Percentiles rank a stretch among this genome's conserved stretches.
These are phyloP conservation scores for Globisporangium cederbergense DNA, from an alignment of 352 stramenopile species.

Conservation along the genomic window DNA sequence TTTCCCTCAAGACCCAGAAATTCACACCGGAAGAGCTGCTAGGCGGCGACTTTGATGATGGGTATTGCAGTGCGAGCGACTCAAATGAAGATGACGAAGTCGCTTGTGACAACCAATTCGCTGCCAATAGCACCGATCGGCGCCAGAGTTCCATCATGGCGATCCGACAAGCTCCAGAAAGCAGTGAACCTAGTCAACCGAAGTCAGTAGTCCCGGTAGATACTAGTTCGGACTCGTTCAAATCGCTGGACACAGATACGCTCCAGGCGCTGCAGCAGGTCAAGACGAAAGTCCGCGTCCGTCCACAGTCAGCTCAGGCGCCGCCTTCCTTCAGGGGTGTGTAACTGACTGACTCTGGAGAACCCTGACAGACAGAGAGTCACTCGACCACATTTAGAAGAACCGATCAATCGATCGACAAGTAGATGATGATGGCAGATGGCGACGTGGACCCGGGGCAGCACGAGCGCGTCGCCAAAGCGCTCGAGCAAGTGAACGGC, in stretches of 20 bases:
- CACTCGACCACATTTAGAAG: background rate
- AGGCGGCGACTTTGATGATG: background rate
- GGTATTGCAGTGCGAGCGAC: background rate
- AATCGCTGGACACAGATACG: constrained; percentile 33
- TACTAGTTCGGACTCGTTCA: constrained; percentile 9
- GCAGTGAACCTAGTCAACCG: background rate
- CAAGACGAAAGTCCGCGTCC: constrained; percentile 29
- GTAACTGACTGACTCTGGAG: background rate
- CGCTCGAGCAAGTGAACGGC: constrained; percentile 69
- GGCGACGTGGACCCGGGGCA: constrained; percentile 27
- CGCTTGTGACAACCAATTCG: background rate
- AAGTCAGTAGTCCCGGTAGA: background rate
- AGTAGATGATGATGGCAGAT: background rate
- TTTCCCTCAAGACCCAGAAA: background rate
- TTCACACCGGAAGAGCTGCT: background rate
- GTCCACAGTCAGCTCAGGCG: constrained; percentile 37
- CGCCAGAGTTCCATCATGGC: background rate
- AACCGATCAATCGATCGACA: background rate
- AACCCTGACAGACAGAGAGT: background rate
- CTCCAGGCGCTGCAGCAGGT: constrained; percentile 51
- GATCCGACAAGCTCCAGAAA: background rate
- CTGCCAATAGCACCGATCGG: background rate
- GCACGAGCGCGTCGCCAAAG: constrained; percentile 57
- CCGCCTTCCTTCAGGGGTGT: background rate
- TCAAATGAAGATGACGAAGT: background rate